Conservation (phyloP, 345 rosid species). For the Eucalyptus microcorys region DNA sequence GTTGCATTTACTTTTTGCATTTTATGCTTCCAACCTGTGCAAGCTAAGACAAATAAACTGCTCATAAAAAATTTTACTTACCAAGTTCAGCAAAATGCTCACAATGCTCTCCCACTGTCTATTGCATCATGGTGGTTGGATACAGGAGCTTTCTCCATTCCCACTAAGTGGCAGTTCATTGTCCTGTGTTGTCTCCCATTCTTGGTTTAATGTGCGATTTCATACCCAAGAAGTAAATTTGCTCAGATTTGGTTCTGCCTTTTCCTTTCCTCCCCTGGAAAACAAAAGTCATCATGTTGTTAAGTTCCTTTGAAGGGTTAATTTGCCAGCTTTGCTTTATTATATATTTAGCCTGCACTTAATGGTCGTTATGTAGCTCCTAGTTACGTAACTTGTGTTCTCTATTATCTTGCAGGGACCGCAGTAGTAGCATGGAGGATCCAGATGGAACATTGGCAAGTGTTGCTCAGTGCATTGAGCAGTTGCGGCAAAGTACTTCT, state of each 20-base stretch:
- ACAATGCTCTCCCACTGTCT: background rate
- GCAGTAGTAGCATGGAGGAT: slow-evolving; percentile 95
- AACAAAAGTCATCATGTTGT: background rate
- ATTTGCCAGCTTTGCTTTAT: background rate
- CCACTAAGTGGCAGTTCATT: background rate
- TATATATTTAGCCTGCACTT: background rate
- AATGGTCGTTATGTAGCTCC: background rate
- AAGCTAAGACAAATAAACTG: background rate
- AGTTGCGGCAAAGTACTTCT: slow-evolving; percentile 79
- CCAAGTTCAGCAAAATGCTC: background rate
- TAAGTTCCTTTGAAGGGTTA: background rate
- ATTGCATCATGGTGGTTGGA: background rate
- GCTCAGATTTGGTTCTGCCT: background rate
- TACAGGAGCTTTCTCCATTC: background rate
- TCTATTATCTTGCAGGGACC: slow-evolving; percentile 50
- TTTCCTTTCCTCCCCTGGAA: background rate
- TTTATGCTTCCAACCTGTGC: background rate
- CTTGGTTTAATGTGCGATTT: background rate
- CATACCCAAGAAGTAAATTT: background rate
- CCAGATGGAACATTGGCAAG: slow-evolving; percentile 98
- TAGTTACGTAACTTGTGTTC: background rate
- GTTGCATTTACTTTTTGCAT: background rate
- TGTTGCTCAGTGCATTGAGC: slow-evolving; percentile 99
- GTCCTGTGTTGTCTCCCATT: background rate
- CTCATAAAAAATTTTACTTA: background rate